Evolutionary conservation across 2,329 filamentous ascomycete genomes (phyloP).

Genomic region (Parasarocladium wereldwijsianum): DNA sequence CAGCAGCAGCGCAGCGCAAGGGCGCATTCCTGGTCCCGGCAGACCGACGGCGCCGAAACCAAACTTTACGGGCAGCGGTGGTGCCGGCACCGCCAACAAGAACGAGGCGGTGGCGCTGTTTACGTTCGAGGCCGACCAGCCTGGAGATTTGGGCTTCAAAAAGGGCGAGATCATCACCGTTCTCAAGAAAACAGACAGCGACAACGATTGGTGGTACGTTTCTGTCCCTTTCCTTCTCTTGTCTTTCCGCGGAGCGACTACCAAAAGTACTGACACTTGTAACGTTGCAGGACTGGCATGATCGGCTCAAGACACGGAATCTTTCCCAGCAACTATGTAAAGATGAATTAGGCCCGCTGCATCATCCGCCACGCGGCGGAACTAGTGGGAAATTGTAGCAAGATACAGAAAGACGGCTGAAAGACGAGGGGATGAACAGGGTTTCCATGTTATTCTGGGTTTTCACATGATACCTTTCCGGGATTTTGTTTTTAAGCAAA

Average conservation of each 20-base stretch:
- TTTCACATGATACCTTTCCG: too few relatives aligned
- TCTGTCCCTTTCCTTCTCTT: neutral
- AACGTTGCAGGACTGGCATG: constrained; percentile 57
- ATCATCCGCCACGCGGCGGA: too few relatives aligned
- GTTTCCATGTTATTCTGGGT: too few relatives aligned
- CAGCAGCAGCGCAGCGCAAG: neutral
- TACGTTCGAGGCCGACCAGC: constrained; percentile 88
- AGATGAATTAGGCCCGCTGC: too few relatives aligned
- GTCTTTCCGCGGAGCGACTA: constrained; percentile 1
- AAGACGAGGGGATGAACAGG: too few relatives aligned
- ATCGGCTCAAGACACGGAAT: constrained; percentile 77
- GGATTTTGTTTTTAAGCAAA: too few relatives aligned
- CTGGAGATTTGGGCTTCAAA: constrained; percentile 86
- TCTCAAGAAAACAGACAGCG: constrained; percentile 83
- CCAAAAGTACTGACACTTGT: constrained; percentile 5
- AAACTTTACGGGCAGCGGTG: constrained; percentile 49
- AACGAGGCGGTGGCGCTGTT: constrained; percentile 86
- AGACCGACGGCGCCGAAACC: constrained; percentile 84
- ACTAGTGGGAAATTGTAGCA: too few relatives aligned
- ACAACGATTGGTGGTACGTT: constrained; percentile 84
- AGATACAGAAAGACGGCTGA: too few relatives aligned
- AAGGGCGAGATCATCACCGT: constrained; percentile 96
- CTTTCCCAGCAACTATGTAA: constrained; percentile 74
- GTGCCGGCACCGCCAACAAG: constrained; percentile 34
- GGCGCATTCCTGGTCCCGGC: constrained; percentile 50